Conservation (phyloP, 768 basidiomycete genomes). For the Rhizopogon salebrosus region DNA sequence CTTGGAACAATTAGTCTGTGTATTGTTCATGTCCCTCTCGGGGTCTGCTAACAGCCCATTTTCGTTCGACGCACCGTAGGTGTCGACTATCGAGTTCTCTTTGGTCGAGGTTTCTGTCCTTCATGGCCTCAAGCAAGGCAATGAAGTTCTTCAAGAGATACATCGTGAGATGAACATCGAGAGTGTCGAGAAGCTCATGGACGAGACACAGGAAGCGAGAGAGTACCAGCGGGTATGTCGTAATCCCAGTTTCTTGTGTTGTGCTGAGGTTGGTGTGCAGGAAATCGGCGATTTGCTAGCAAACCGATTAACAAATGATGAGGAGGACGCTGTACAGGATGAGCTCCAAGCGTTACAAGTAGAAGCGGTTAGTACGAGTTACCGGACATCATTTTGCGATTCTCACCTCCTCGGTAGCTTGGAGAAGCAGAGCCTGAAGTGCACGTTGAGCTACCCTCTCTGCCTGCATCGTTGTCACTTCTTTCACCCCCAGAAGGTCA, state of each 20-base stretch:
- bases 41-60: neutral
- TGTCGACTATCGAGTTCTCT: conserved; percentile 95
- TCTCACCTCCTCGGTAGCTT: conserved; percentile 18
- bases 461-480: conserved; percentile 43
- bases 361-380: conserved; percentile 40
- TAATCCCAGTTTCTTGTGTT: neutral
- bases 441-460: conserved; percentile 46
- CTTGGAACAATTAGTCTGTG: conserved; percentile 78
- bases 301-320: conserved; percentile 77
- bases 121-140: conserved; percentile 91
- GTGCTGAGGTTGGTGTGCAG: conserved; percentile 35
- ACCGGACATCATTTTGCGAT: neutral
- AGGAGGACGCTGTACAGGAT: conserved; percentile 88
- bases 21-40: neutral
- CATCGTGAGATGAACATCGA: conserved; percentile 92
- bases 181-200: conserved; percentile 89
- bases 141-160: conserved; percentile 87
- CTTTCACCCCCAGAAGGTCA: conserved; percentile 11
- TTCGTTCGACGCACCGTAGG: conserved; percentile 41
- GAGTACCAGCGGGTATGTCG: conserved; percentile 78
- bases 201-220: conserved; percentile 87
- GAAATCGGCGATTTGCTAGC: conserved; percentile 88
- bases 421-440: conserved; percentile 21
- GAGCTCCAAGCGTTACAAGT: conserved; percentile 71
- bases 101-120: conserved; percentile 89